A percentile compares a stretch with the other conserved stretches of the same genome.
Conservation (phyloP, 805 yeast species). For the Pichia sporocuriosa region DNA sequence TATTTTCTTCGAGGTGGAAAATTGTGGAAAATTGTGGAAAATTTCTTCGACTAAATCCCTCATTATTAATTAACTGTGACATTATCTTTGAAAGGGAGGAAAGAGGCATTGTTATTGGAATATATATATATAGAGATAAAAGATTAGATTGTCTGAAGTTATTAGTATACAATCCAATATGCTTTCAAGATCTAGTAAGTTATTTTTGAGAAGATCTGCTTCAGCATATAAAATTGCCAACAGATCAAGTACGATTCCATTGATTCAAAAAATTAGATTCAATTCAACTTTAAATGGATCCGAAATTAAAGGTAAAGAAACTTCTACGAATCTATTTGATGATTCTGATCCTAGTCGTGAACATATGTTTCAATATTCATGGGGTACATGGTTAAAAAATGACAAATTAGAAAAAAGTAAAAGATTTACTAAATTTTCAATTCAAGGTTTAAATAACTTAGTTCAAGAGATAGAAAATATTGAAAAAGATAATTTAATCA, state of each 20-base stretch:
- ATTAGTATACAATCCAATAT: no score
- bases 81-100: no score
- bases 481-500: slow-evolving; percentile 2
- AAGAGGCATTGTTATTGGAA: no score
- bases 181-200: slow-evolving; percentile 6
- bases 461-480: slow-evolving; percentile 8
- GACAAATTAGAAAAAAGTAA: slow-evolving; percentile 67
- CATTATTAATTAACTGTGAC: no score
- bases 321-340: slow-evolving; percentile 12
- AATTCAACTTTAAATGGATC: background rate
- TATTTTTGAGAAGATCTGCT: background rate
- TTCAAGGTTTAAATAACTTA: slow-evolving; percentile 58
- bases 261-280: slow-evolving; percentile 4
- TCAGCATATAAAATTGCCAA: background rate
- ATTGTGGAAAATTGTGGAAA: no score
- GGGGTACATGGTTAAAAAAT: slow-evolving; percentile 93
- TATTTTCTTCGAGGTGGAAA: no score
- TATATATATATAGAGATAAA: no score
- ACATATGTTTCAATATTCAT: slow-evolving; percentile 73
- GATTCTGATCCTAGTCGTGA: slow-evolving; percentile 14
- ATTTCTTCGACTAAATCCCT: no score
- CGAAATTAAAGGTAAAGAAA: background rate
- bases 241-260: background rate
- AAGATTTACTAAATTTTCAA: slow-evolving; percentile 74
- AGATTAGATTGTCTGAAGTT: no score